A percentile compares a stretch with the other conserved stretches of the same genome.
Evolutionary conservation across 2,329 filamentous ascomycete genomes (phyloP).

Genomic region (Malbranchea zuffiana): DNA sequence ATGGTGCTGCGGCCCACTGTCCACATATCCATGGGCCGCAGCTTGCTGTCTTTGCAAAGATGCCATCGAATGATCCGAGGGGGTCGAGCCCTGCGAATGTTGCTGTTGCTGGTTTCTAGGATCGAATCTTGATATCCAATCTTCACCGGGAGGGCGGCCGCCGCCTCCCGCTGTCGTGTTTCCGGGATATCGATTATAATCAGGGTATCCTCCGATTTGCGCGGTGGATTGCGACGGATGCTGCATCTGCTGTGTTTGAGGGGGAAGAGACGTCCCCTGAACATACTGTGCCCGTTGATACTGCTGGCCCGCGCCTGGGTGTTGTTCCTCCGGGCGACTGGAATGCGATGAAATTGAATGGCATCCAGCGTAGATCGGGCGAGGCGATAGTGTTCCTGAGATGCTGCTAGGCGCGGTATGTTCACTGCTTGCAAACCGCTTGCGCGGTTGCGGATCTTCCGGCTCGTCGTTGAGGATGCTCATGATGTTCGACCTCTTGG

Average conservation of each 20-base stretch:
- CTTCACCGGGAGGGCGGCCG: slow-evolving; percentile 22
- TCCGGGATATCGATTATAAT: slow-evolving; percentile 5
- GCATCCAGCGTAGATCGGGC: slow-evolving; percentile 17
- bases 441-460: slow-evolving; percentile 36
- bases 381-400: slow-evolving; percentile 18
- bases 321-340: slow-evolving; percentile 8
- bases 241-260: too few species aligned
- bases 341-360: slow-evolving; percentile 19
- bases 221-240: slow-evolving; percentile 20
- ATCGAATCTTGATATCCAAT: slow-evolving; percentile 36
- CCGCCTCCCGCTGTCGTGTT: slow-evolving; percentile 10
- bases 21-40: slow-evolving; percentile 6
- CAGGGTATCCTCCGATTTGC: slow-evolving; percentile 7
- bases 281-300: slow-evolving; percentile 14
- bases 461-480: slow-evolving; percentile 40
- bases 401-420: slow-evolving; percentile 18
- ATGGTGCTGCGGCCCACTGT: slow-evolving; percentile 1
- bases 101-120: slow-evolving; percentile 26
- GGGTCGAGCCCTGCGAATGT: slow-evolving; percentile 6
- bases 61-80: slow-evolving; percentile 5
- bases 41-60: slow-evolving; percentile 6
- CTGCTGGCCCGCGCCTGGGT: slow-evolving; percentile 1
- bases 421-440: slow-evolving; percentile 34
- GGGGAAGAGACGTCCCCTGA: slow-evolving; percentile 12
- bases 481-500: slow-evolving; percentile 41